A percentile compares a stretch with the other conserved stretches of the same genome.
Conservation (phyloP, 176 grass and related monocot genomes). For the Secale cereale region DNA sequence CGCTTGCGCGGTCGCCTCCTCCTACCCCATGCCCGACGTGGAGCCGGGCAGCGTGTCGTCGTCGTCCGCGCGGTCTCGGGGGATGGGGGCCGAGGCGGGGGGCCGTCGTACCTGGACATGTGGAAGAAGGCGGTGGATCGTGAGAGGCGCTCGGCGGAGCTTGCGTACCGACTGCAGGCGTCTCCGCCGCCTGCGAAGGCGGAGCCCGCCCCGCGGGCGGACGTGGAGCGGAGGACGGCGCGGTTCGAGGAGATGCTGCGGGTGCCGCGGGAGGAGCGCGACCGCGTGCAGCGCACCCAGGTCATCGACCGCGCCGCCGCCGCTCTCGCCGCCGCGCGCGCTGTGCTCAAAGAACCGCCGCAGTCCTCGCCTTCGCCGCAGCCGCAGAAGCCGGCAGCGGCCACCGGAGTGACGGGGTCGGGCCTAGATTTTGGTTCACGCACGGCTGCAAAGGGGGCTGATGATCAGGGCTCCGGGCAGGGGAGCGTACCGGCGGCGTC, state of each 20-base stretch:
- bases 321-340: constrained; percentile 68
- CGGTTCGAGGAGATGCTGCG: constrained; percentile 72
- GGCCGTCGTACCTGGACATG: constrained; percentile 55
- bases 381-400: not conserved
- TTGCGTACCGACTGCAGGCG: constrained; percentile 27
- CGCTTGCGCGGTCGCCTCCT: not conserved
- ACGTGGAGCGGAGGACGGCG: constrained; percentile 49
- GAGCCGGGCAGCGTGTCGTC: not conserved
- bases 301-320: constrained; percentile 94
- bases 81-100: not conserved
- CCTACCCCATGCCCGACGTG: not conserved
- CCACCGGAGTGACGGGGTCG: not conserved
- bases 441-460: not conserved
- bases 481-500: not conserved
- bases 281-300: constrained; percentile 71
- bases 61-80: not conserved
- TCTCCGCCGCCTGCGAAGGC: not conserved
- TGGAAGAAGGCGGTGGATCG: constrained; percentile 68
- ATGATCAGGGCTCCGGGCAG: constrained; percentile 32
- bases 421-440: not conserved
- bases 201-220: not conserved
- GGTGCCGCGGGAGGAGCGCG: constrained; percentile 78
- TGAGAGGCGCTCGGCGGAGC: constrained; percentile 45
- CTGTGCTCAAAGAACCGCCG: constrained; percentile 58
- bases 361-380: constrained; percentile 21